phyloP scores from a whole-genome alignment of 1,139 yeast species.

The Yamadazyma mexicana region DNA sequence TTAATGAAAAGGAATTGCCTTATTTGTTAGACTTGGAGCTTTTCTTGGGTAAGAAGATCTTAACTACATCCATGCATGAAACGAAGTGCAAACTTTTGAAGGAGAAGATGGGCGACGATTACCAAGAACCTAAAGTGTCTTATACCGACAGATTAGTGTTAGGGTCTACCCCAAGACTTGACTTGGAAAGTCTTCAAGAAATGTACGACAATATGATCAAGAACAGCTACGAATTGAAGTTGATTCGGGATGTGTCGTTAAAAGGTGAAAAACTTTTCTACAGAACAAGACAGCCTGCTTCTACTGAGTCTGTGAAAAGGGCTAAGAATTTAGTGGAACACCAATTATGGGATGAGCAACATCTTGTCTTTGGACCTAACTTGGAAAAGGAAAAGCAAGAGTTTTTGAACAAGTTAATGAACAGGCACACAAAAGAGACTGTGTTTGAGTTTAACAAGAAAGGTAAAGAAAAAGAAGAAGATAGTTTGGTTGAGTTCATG shows the following conservation, averaged over 20 bases:
- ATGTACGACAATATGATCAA: constrained; percentile 61
- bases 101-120: constrained; percentile 43
- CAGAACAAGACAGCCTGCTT: constrained; percentile 85
- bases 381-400: constrained; percentile 71
- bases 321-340: constrained; percentile 75
- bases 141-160: constrained; percentile 78
- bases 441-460: constrained; percentile 83
- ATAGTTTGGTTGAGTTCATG: constrained; percentile 81
- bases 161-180: constrained; percentile 77
- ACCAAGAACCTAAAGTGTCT: constrained; percentile 55
- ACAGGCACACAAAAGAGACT: constrained; percentile 77
- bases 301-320: constrained; percentile 79
- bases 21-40: constrained; percentile 87
- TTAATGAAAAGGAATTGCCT: constrained; percentile 83
- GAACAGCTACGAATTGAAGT: constrained; percentile 68
- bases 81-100: constrained; percentile 54
- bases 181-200: constrained; percentile 72
- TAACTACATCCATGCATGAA: constrained; percentile 69
- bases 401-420: constrained; percentile 67
- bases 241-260: constrained; percentile 66
- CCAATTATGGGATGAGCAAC: constrained; percentile 86
- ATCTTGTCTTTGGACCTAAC: constrained; percentile 72
- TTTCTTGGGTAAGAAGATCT: constrained; percentile 80
- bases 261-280: constrained; percentile 88
- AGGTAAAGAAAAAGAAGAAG: constrained; percentile 50